phyloP scores from a whole-genome alignment of 768 basidiomycete species.

The Russula foetens region DNA sequence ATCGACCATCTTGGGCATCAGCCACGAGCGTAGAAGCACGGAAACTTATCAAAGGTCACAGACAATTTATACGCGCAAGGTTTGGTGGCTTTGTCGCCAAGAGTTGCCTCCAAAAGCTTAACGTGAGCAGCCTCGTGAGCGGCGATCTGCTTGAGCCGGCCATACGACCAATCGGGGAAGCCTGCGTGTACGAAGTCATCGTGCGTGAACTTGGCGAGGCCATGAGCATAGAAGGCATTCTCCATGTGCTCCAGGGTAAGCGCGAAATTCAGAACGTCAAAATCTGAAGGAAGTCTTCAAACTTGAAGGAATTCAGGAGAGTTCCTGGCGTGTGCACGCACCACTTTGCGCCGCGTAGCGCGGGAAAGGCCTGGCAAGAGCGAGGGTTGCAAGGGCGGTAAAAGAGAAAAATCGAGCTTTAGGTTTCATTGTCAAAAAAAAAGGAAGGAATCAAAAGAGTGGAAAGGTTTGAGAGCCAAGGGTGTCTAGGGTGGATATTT shows the following conservation, averaged over 20 bases:
- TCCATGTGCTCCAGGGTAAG: conserved; percentile 34
- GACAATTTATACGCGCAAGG: conserved; percentile 36
- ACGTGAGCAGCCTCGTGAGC: conserved; percentile 38
- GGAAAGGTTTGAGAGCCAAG: conserved; percentile 5
- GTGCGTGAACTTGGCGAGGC: conserved; percentile 30
- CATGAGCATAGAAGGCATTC: conserved; percentile 29
- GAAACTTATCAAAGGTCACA: not conserved
- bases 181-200: conserved; percentile 33
- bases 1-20: not conserved
- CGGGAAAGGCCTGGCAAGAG: conserved; percentile 4
- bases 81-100: conserved; percentile 30
- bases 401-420: not conserved
- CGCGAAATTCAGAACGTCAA: conserved; percentile 28
- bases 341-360: conserved; percentile 9
- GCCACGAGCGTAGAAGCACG: not conserved
- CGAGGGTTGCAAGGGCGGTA: not conserved
- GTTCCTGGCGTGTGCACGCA: not conserved
- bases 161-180: conserved; percentile 31
- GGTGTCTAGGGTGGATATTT: not conserved
- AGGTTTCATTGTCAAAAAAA: conserved; percentile 3
- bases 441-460: conserved; percentile 6
- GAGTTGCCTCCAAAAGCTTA: conserved; percentile 27
- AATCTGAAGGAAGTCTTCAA: conserved; percentile 13
- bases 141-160: conserved; percentile 30
- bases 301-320: not conserved